Evolutionary conservation across 805 yeast species (phyloP).

Genomic region (Teunomyces tritomae): DNA sequence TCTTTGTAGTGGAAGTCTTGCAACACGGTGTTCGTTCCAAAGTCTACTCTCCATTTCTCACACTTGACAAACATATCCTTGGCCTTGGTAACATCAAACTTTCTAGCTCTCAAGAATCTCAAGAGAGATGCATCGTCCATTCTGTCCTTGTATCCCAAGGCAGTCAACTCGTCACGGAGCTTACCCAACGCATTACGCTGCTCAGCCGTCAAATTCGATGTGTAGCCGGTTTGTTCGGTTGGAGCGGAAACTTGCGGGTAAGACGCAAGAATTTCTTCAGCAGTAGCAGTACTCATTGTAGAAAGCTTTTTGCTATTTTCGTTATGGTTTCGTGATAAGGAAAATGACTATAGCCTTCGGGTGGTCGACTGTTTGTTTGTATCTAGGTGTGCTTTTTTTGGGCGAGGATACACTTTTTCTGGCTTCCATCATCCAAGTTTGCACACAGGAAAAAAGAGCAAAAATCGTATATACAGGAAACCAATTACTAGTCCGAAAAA

Average conservation of each 20-base stretch:
- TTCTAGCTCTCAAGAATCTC: constrained; percentile 92
- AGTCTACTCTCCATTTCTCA: constrained; percentile 88
- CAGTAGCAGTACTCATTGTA: constrained; percentile 5
- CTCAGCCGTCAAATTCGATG: constrained; percentile 71
- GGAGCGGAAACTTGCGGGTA: constrained; percentile 70
- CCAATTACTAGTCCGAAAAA: neutral
- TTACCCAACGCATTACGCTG: constrained; percentile 61
- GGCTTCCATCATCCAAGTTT: neutral
- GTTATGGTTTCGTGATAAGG: neutral
- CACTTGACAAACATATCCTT: constrained; percentile 79
- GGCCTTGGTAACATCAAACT: constrained; percentile 81
- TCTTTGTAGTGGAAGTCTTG: constrained; percentile 90
- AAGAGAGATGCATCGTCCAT: constrained; percentile 81
- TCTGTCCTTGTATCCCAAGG: constrained; percentile 69
- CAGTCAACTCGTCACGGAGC: constrained; percentile 56
- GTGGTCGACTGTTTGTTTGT: neutral
- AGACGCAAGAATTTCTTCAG: constrained; percentile 46
- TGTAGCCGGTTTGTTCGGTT: constrained; percentile 67
- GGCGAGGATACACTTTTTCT: neutral
- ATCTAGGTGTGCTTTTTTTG: constrained; percentile 1
- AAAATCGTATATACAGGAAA: neutral
- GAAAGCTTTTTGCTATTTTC: neutral
- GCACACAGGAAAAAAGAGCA: neutral
- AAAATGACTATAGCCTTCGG: neutral
- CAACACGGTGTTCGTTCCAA: constrained; percentile 82